Evolutionary conservation across 768 basidiomycete species (phyloP).

Genomic region (Hydnum rufescens): DNA sequence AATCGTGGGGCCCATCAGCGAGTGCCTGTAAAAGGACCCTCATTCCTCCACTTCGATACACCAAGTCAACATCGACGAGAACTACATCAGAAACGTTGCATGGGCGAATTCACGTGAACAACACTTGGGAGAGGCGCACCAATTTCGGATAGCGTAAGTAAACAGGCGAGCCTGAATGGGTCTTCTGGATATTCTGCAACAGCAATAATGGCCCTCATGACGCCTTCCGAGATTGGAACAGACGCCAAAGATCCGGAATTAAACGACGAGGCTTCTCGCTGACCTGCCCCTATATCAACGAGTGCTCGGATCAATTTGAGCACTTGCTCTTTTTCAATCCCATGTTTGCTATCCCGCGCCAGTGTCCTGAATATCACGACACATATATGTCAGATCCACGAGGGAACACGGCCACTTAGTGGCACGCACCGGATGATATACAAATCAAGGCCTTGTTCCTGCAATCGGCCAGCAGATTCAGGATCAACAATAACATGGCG

Average conservation of each 20-base stretch:
- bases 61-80: conserved; percentile 68
- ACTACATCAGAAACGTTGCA: conserved; percentile 28
- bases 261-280: conserved; percentile 20
- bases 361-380: conserved; percentile 36
- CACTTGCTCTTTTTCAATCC: conserved; percentile 78
- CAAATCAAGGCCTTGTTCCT: conserved; percentile 58
- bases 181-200: conserved; percentile 88
- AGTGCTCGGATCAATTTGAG: conserved; percentile 75
- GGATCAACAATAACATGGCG: conserved; percentile 58
- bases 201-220: conserved; percentile 79
- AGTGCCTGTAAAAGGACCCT: conserved; percentile 69
- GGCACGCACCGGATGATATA: conserved; percentile 65
- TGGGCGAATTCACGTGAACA: neutral
- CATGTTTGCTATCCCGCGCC: conserved; percentile 63
- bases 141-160: conserved; percentile 81
- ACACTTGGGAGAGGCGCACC: conserved; percentile 28
- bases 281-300: conserved; percentile 38
- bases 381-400: neutral
- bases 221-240: conserved; percentile 38
- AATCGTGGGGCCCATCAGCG: conserved; percentile 65
- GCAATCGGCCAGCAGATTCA: conserved; percentile 45
- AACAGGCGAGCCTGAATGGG: conserved; percentile 57
- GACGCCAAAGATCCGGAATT: conserved; percentile 21
- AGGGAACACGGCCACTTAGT: neutral
- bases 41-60: conserved; percentile 64